Percentiles rank a stretch among this genome's conserved stretches.
These are phyloP conservation scores for Wickerhamiella slavikovae DNA, from an alignment of 805 yeast species.

Conservation along the genomic window DNA sequence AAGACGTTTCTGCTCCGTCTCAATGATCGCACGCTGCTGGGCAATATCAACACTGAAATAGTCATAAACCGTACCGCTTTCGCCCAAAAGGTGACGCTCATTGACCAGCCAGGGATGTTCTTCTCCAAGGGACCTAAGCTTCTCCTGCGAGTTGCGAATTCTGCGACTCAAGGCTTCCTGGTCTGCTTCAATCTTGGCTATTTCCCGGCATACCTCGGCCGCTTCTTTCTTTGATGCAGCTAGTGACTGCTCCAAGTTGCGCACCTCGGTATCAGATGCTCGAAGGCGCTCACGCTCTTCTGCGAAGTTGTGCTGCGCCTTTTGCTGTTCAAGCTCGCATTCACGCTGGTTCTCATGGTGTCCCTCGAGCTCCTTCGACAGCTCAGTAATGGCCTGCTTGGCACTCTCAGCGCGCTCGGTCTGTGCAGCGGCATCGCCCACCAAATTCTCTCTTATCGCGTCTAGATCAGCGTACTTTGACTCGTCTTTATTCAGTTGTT, in stretches of 20 bases:
- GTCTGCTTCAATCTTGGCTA: conserved; percentile 59
- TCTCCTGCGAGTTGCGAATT: no score
- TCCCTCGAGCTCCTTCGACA: conserved; percentile 28
- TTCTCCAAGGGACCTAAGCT: conserved; percentile 27
- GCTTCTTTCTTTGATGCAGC: not conserved
- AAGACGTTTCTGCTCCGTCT: conserved; percentile 35
- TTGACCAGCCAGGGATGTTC: conserved; percentile 48
- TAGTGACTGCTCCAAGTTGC: no score
- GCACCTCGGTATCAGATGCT: conserved; percentile 15
- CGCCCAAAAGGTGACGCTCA: conserved; percentile 14
- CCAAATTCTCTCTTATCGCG: conserved; percentile 4
- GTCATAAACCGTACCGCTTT: conserved; percentile 16
- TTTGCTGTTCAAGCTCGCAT: conserved; percentile 13
- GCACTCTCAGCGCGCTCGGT: conserved; percentile 19
- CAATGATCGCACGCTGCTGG: conserved; percentile 37
- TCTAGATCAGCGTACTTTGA: conserved; percentile 3
- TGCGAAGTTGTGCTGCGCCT: no score
- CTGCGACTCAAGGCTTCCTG: conserved; percentile 27
- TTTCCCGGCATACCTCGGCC: conserved; percentile 25
- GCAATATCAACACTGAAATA: conserved; percentile 27
- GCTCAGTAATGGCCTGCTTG: conserved; percentile 19
- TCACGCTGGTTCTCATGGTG: conserved; percentile 22
- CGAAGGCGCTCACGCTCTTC: no score
- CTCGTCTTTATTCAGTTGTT: conserved; percentile 1
- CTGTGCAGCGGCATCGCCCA: conserved; percentile 6